phyloP scores from a whole-genome alignment of 306 rosid genomes.

The Corylus americana region DNA sequence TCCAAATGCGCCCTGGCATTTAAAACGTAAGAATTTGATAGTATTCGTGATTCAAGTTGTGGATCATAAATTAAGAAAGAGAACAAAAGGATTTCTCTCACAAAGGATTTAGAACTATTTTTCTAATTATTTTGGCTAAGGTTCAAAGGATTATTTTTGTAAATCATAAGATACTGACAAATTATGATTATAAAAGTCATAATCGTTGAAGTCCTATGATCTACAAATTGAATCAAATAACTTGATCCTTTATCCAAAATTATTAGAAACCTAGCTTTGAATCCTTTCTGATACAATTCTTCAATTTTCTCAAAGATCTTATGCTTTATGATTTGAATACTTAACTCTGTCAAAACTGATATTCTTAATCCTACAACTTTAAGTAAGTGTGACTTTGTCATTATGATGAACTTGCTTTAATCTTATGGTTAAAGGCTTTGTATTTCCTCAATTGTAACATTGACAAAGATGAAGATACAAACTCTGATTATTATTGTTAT shows the following conservation, averaged over 20 bases:
- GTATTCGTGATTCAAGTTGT: background rate
- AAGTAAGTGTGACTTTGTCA: background rate
- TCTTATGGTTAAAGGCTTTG: background rate
- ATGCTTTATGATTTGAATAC: background rate
- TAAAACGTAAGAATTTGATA: background rate
- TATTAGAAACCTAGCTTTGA: background rate
- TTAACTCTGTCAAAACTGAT: background rate
- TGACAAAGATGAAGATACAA: background rate
- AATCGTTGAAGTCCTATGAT: background rate
- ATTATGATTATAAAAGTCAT: background rate
- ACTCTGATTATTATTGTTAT: background rate
- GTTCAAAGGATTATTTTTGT: background rate
- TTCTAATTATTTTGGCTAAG: background rate
- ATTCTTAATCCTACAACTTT: background rate
- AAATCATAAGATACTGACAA: background rate
- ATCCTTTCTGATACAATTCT: constrained; percentile 3
- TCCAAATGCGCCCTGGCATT: background rate
- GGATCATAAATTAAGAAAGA: background rate
- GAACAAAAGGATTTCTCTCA: background rate
- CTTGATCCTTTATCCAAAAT: background rate
- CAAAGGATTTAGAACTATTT: background rate
- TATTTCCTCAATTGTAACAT: background rate
- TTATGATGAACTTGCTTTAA: background rate
- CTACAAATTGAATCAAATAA: background rate
- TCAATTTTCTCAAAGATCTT: background rate